These are phyloP conservation scores for Leccinum pachyderme DNA, from an alignment of 1,284 basidiomycete species.

Conservation along the genomic window DNA sequence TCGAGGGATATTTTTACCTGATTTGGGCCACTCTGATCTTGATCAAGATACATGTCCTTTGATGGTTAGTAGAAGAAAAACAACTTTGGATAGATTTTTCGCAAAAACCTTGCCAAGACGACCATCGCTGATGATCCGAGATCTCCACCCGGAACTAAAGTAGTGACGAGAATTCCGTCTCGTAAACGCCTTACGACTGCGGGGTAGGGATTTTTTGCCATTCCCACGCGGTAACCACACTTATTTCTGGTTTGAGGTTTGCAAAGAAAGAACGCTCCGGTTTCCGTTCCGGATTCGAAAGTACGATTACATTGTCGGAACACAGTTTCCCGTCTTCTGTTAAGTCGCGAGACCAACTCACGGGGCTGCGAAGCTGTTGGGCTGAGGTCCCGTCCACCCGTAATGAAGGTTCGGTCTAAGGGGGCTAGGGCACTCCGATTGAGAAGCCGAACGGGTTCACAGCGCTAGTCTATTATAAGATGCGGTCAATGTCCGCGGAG, in stretches of 20 bases:
- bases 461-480: slow-evolving; percentile 8
- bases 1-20: slow-evolving; percentile 3
- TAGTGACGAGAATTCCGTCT: slow-evolving; percentile 4
- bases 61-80: slow-evolving; percentile 1
- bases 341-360: slow-evolving; percentile 9
- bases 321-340: slow-evolving; percentile 1
- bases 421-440: slow-evolving; percentile 10
- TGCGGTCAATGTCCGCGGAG: slow-evolving; percentile 28
- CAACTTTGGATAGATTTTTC: background rate
- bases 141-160: slow-evolving; percentile 3
- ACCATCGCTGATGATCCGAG: background rate
- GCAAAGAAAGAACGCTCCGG: background rate
- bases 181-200: slow-evolving; percentile 17
- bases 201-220: slow-evolving; percentile 27
- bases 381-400: slow-evolving; percentile 14
- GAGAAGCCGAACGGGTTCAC: slow-evolving; percentile 19
- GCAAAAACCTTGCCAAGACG: slow-evolving; percentile 1
- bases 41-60: background rate
- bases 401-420: slow-evolving; percentile 22
- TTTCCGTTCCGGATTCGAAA: slow-evolving; percentile 6
- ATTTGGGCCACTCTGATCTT: background rate
- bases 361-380: slow-evolving; percentile 14
- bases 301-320: slow-evolving; percentile 8
- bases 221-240: slow-evolving; percentile 10
- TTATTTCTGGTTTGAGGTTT: background rate